phyloP scores from a whole-genome alignment of 1,284 basidiomycete genomes.

The Mycena citricolor region DNA sequence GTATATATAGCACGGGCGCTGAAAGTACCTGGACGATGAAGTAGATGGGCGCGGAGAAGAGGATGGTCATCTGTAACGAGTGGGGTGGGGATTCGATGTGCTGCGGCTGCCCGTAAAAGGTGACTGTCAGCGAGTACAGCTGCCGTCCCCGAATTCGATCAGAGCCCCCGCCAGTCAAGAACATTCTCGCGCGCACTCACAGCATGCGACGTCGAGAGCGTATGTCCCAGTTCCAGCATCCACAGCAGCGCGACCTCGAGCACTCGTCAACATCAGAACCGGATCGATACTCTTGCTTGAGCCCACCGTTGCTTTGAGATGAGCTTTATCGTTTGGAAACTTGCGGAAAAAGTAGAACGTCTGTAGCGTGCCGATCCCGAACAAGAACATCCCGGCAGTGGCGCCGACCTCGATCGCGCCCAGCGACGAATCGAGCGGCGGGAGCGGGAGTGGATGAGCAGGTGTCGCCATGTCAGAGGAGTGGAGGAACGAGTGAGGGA shows the following conservation, averaged over 20 bases:
- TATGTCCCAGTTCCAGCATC: slow-evolving; percentile 25
- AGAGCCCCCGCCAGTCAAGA: neutral
- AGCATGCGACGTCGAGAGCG: slow-evolving; percentile 20
- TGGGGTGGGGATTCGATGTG: slow-evolving; percentile 13
- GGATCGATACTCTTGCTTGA: neutral
- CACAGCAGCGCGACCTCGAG: slow-evolving; percentile 11
- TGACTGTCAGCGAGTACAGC: slow-evolving; percentile 22
- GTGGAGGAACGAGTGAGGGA: too few relatives aligned
- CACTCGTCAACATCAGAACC: neutral
- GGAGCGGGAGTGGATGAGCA: too few relatives aligned
- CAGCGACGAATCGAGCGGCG: slow-evolving; percentile 15
- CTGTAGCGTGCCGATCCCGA: slow-evolving; percentile 25
- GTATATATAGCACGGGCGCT: too few relatives aligned
- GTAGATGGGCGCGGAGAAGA: neutral
- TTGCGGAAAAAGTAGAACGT: slow-evolving; percentile 17
- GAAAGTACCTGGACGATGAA: slow-evolving; percentile 1
- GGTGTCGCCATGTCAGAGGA: too few relatives aligned
- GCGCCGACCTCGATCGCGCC: slow-evolving; percentile 26
- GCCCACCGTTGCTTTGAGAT: neutral
- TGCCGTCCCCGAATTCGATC: neutral
- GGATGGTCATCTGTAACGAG: slow-evolving; percentile 3
- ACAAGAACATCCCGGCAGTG: slow-evolving; percentile 24
- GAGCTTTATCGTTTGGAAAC: slow-evolving; percentile 23
- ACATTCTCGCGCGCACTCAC: neutral
- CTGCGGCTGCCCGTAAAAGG: slow-evolving; percentile 22